A percentile compares a stretch with the other conserved stretches of the same genome.
Conservation (phyloP, 345 rosid genomes). For the Pugionium dolabratum region DNA sequence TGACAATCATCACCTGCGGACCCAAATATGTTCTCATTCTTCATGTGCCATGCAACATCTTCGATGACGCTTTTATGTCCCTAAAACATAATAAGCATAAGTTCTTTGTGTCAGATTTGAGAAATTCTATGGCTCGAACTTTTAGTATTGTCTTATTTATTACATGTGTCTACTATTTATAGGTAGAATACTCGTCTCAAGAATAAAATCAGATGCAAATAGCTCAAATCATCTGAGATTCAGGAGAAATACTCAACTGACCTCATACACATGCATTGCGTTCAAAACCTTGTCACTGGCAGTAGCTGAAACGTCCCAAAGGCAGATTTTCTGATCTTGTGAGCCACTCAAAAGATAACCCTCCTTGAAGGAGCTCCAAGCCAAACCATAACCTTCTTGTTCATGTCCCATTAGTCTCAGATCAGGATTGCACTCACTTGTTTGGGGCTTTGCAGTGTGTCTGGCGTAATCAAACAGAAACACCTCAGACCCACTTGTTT, state of each 20-base stretch:
- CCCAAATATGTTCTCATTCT: slow-evolving; percentile 78
- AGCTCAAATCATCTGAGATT: not conserved
- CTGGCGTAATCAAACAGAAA: slow-evolving; percentile 72
- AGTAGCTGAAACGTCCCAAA: slow-evolving; percentile 78
- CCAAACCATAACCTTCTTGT: slow-evolving; percentile 89
- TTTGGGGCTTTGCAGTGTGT: slow-evolving; percentile 48
- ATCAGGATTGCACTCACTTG: slow-evolving; percentile 69
- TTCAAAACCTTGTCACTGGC: slow-evolving; percentile 61
- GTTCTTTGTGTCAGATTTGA: too few species aligned
- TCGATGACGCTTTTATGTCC: slow-evolving; percentile 76
- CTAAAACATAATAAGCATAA: slow-evolving; percentile 34
- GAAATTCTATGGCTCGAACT: too few species aligned
- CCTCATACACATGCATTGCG: slow-evolving; percentile 74
- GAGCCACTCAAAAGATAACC: slow-evolving; percentile 94
- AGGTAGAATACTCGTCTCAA: not conserved
- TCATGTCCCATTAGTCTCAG: slow-evolving; percentile 85
- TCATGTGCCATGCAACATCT: slow-evolving; percentile 91
- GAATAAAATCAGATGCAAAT: slow-evolving; percentile 10
- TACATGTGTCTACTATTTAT: too few species aligned
- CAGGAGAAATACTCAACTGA: slow-evolving; percentile 26
- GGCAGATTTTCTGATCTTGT: slow-evolving; percentile 75
- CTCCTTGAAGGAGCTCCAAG: slow-evolving; percentile 85
- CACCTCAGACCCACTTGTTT: slow-evolving; percentile 79
- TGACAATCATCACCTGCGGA: slow-evolving; percentile 87
- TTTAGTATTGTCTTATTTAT: too few species aligned